phyloP scores from a whole-genome alignment of 148 eudicot genomes.

The Camellia lanceoleosa region DNA sequence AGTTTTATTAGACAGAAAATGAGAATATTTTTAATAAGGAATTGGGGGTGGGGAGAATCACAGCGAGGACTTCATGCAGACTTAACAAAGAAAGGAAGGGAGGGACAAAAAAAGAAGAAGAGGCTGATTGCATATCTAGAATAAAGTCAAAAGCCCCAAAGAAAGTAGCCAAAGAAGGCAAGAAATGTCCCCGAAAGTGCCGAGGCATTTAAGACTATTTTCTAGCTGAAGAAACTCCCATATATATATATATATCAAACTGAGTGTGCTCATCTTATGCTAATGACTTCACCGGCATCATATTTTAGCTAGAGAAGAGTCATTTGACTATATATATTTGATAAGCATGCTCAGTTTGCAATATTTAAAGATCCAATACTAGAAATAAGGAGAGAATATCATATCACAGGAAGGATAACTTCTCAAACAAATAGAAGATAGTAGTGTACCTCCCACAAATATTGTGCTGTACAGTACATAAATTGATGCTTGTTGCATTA shows the following conservation, averaged over 20 bases:
- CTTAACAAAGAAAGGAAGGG: not conserved
- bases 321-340: not conserved
- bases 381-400: not conserved
- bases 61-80: not conserved
- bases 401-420: not conserved
- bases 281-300: too few species aligned
- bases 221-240: too few species aligned
- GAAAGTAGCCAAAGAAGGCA: not conserved
- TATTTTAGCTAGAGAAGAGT: not conserved
- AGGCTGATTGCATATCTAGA: not conserved
- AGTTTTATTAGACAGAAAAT: too few species aligned
- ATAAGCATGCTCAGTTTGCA: not conserved
- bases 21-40: not conserved
- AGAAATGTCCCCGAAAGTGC: too few species aligned
- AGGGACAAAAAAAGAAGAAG: not conserved
- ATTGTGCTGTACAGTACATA: not conserved
- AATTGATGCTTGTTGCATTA: not conserved
- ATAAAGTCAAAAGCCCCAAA: not conserved
- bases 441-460: conserved; percentile 13
- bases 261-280: too few species aligned
- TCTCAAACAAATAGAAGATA: not conserved
- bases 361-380: not conserved
- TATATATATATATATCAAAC: too few species aligned
- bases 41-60: not conserved
- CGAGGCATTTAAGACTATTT: too few species aligned